These are phyloP conservation scores for Heliosperma pusillum DNA, from an alignment of 148 eudicot genomes.

Conservation along the genomic window DNA sequence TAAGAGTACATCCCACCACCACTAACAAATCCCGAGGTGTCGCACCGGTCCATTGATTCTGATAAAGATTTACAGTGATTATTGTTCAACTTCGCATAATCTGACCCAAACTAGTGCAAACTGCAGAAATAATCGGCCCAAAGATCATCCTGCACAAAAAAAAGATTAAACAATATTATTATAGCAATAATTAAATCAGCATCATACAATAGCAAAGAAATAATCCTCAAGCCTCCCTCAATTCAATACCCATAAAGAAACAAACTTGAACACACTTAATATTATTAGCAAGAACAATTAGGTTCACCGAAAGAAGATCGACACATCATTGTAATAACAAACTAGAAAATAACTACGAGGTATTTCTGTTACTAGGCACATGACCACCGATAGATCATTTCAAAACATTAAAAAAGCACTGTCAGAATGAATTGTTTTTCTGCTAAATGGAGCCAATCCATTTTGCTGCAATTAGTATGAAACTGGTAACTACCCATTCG, in stretches of 20 bases:
- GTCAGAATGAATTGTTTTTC: not conserved
- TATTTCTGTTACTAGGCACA: too few relatives aligned
- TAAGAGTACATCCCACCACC: conserved; percentile 60
- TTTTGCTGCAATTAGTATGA: too few relatives aligned
- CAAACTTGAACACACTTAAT: not conserved
- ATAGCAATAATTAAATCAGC: not conserved
- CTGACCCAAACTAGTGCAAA: conserved; percentile 4
- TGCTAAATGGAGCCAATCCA: too few relatives aligned
- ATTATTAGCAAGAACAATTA: not conserved
- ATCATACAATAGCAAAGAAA: not conserved
- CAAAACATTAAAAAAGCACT: not conserved
- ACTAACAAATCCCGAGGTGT: conserved; percentile 97
- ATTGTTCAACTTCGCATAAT: conserved; percentile 20
- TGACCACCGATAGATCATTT: too few relatives aligned
- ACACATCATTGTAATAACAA: not conserved
- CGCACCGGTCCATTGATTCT: conserved; percentile 78
- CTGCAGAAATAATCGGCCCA: conserved; percentile 9
- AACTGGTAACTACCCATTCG: too few relatives aligned
- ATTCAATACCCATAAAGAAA: not conserved
- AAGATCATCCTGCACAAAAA: conserved; percentile 51
- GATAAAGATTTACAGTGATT: conserved; percentile 16
- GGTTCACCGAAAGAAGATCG: not conserved
- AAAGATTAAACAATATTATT: conserved; percentile 15
- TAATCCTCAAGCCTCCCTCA: not conserved
- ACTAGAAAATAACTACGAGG: too few relatives aligned